Evolutionary conservation across 306 rosid genomes (phyloP), one percentile per base, ranked within the genome.

Genomic region (Inga oerstediana): DNA sequence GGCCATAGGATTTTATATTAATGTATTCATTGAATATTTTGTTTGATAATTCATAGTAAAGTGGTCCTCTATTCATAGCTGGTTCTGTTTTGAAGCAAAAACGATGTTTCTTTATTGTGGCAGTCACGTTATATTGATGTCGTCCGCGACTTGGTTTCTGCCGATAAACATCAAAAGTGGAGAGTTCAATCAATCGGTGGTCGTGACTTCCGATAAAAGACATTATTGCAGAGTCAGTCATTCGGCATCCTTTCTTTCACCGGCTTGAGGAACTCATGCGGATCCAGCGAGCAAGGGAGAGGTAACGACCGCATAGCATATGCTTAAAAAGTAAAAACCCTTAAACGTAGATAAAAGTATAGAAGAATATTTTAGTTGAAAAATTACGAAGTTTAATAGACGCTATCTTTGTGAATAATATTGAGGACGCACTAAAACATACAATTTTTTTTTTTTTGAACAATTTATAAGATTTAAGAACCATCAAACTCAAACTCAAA

Each of bases 21-120:
- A 58, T 58, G 11, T 58, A 58, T 81, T 61, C 19, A 45, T 61
- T 51, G 78, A 51, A 74, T 51, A 73, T 51, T 49, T 75, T 81
- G 27, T 74, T 17, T 68, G 54, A 75, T 56, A 72, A 81, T 76
- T 80, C 71, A 69, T 67, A 76, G 76, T 61, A 43, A 62, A 72
- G 80, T 45, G 70, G 10, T 48, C 70, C 34, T 0, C 35, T 3
- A 5, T 59, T 10, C 32, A 59, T 59, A 32, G 69, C 66, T 59
- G 54, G 70, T 75, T 52, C 30, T 14, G 62, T 80, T 61, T 22
- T 22, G 2, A 7, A 22, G 67, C 11, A 3, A 9, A 9, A 35
- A 61, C 14, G 34, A 24, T 61, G 6, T 61, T 24, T 24, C 8
- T 4, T 61, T 22, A 4, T 24, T 61, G 2, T 3, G 6, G 35